Evolutionary conservation across 2,329 filamentous ascomycete genomes (phyloP), one percentile per base, ranked within the genome.

Genomic region (Neonectria coccinea): DNA sequence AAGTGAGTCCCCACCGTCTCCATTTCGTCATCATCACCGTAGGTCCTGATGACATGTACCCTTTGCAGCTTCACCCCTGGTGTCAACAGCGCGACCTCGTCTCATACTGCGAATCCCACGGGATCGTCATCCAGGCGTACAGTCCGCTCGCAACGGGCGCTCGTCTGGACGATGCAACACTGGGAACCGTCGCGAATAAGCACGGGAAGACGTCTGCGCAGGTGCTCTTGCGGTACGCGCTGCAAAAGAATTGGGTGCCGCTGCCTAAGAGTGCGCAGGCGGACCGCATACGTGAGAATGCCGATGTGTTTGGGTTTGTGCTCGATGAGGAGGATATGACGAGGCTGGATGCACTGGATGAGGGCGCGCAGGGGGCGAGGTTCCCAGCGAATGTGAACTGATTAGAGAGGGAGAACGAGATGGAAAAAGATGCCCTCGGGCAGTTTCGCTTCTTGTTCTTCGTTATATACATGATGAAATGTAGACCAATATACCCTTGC

Each of bases 171-270:
- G 88, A 93, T 70, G 78, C 84, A 59, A 86, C 83, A 0, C 78
- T 93, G 5, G 79, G 83, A 6, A 76, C 75, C 1, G 79, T 92
- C 31, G 86, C 88, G 2, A 76, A 85, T 70, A 89, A 88, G 73
- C 85, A 91, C 74, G 79, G 78, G 42, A 90, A 87, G 74, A 84
- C 84, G 9, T 84, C 88, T 1, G 86, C 87, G 29, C 91, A 93
- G 78, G 79, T 93, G 5, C 79, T 94, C 67, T 82, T 94, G 18
- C 84, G 91, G 64, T 94, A 90, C 75, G 86, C 86, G 65, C 76
- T 93, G 73, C 89, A 93, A 74, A 92, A 92, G 79, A 84, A 82
- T 10, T 91, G 88, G 86, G 84, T 89, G 16, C 89, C 90, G 18
- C 76, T 92, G 61, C 89, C 89, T 20, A 92, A 92, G 81, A 91